phyloP scores from a whole-genome alignment of 805 yeast genomes.

The Blastobotrys muscicola region DNA sequence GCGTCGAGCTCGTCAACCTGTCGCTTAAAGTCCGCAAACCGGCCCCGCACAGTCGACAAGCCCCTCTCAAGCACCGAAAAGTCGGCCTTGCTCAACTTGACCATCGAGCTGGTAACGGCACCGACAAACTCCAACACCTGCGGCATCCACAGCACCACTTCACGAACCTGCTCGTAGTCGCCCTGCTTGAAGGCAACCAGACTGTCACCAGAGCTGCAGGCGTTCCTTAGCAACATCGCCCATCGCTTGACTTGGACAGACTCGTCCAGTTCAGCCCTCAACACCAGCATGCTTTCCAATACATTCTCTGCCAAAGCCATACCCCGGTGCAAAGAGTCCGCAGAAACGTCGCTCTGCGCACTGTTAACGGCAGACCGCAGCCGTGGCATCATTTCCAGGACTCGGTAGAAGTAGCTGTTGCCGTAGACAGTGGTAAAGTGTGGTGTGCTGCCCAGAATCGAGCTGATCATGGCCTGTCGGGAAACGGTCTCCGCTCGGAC shows the following conservation, averaged over 20 bases:
- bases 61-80: too few relatives aligned
- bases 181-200: not conserved
- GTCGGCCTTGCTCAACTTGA: too few relatives aligned
- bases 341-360: conserved; percentile 67
- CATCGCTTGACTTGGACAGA: not conserved
- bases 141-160: not conserved
- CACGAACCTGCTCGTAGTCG: not conserved
- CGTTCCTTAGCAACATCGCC: not conserved
- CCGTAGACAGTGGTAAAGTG: conserved; percentile 35
- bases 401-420: conserved; percentile 51
- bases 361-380: conserved; percentile 54
- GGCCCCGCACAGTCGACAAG: too few relatives aligned
- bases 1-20: too few relatives aligned
- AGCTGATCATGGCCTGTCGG: conserved; percentile 51
- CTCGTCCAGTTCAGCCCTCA: not conserved
- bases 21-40: too few relatives aligned
- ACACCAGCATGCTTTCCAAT: conserved; percentile 42
- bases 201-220: not conserved
- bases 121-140: not conserved
- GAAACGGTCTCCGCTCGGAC: conserved; percentile 57
- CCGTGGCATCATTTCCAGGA: conserved; percentile 74
- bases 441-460: conserved; percentile 46
- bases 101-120: not conserved
- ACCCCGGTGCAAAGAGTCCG: conserved; percentile 62
- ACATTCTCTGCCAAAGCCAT: conserved; percentile 69